Evolutionary conservation across 176 grass and related monocot species (phyloP).

Genomic region (Cocos nucifera): DNA sequence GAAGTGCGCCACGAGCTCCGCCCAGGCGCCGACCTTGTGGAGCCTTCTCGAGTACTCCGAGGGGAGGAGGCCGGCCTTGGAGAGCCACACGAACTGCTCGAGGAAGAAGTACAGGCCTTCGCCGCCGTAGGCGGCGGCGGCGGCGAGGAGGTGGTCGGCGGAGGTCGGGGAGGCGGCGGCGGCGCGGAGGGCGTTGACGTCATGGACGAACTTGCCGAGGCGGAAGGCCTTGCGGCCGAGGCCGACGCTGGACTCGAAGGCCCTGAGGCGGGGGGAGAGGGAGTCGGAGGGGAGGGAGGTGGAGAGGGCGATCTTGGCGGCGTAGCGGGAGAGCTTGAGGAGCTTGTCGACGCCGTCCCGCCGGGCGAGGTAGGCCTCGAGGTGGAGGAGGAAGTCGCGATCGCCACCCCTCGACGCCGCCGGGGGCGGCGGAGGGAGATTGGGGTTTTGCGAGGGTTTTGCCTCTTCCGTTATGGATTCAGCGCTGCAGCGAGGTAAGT

Average conservation of each 20-base stretch:
- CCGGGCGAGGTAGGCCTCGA: slow-evolving; percentile 82
- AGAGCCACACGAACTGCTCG: slow-evolving; percentile 25
- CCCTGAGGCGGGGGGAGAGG: slow-evolving; percentile 32
- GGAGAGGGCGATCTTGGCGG: slow-evolving; percentile 27
- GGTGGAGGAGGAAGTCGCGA: slow-evolving; percentile 73
- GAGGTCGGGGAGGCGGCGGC: slow-evolving; percentile 18
- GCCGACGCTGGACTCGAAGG: slow-evolving; percentile 76
- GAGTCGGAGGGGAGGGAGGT: background rate
- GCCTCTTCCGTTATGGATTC: too few species aligned
- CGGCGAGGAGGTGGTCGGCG: slow-evolving; percentile 7
- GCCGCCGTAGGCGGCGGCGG: slow-evolving; percentile 18
- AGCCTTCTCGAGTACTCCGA: slow-evolving; percentile 4
- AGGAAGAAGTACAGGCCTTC: slow-evolving; percentile 25
- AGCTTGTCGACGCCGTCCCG: slow-evolving; percentile 97
- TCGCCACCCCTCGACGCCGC: background rate
- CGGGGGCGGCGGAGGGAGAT: background rate
- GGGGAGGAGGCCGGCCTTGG: slow-evolving; percentile 21
- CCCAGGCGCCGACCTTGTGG: slow-evolving; percentile 21
- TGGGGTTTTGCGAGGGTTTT: background rate
- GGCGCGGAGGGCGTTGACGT: slow-evolving; percentile 58
- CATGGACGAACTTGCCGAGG: slow-evolving; percentile 88
- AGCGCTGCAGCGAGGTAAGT: background rate
- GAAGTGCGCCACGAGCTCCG: slow-evolving; percentile 15
- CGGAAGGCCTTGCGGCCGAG: slow-evolving; percentile 95
- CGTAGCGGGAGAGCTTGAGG: slow-evolving; percentile 93